Evolutionary conservation across 352 stramenopile species (phyloP), one percentile per base, ranked within the genome.

Genomic region (Globisporangium spiculum): DNA sequence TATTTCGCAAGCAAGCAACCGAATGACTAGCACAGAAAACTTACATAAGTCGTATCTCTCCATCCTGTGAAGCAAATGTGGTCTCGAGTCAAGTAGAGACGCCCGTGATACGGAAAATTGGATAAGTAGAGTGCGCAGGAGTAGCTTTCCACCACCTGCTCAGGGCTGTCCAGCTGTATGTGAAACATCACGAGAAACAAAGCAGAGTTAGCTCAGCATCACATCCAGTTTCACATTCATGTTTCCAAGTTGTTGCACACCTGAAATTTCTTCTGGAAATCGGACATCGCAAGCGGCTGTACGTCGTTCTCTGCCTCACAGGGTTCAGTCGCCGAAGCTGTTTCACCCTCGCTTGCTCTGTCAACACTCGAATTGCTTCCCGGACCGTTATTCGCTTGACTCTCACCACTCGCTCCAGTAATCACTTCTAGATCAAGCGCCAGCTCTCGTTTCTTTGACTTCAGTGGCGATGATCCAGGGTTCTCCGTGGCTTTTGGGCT

Each of bases 211-310:
- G 53, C 12, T 59, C 20, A 30, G 12, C 26, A 59, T 34, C 12
- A 9, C 26, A 4, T 38, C 53, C 53, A 59, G n/a, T 26, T 50
- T 6, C 16, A n/a, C 16, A 50, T 44, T 9, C 16, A 24, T n/a
- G 26, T 18, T n/a, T 24, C 12, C 7, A 46, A 20, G 18, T 24
- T 9, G 10, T 34, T 48, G 38, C 68, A 6, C 74, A 92, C 84
- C 73, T 93, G 88, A 62, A 96, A 93, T 54, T 91, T 90, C 69
- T 90, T 93, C 65, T 93, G 81, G 57, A 94, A 91, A 63, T 93
- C 84, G 1, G 86, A 88, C 67, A 81, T 75, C 1, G 63, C 83
- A 26, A 93, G 73, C 24, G 81, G 67, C 38, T 89, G 78, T 6
- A 68, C 57, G 57, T 91, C 77, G 1, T 65, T 75, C 30, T 80